Evolutionary conservation across 106 monocot species (phyloP), one percentile per base, ranked within the genome.

Genomic region (Dioscorea dumetorum): DNA sequence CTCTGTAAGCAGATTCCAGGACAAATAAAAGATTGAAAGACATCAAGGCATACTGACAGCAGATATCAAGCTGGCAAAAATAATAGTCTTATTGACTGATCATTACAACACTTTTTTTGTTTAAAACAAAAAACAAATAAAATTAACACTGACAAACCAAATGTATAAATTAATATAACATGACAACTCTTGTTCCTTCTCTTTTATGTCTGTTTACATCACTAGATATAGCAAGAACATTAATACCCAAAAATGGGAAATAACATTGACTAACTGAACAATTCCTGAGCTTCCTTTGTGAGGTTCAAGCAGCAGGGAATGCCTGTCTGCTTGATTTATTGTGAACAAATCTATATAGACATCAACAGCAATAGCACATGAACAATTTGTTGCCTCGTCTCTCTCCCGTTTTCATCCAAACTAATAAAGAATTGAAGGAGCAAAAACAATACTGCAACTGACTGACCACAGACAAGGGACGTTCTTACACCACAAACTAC

Each of bases 351-450:
- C 49, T 61, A 61, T 60, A 60, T 71, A 71, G 49, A 61, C 48
- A 71, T 66, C 66, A 66, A 66, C 66, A 22, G 66, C 19, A 66
- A 61, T 61, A 61, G 16, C 61, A 50, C 71, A 71, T 71, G 71
- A 61, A 60, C 60, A 80, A 66, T 64, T 66, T 41, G 41, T 10
- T 10, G 9, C 4, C 24, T 66, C 49, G 50, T 23, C 20, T 50
- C 50, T 66, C 66, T 66, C 66, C 59, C 49, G 50, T 15, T 66
- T 50, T 24, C n/a, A 17, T 48, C 21, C 48, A 17, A 50, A 66
- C 21, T 71, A 80, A 74, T 80, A 80, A 80, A 80, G 75, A 75
- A 80, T 70, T 50, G 62, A 62, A 62, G 48, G 64, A 50, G 66
- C 67, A n/a, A n/a, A n/a, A n/a, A n/a, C n/a, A 59, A 12, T 64